Evolutionary conservation across 164 flowering plant genomes (phyloP), one percentile per base, ranked within the genome.

Genomic region (Saururus chinensis): DNA sequence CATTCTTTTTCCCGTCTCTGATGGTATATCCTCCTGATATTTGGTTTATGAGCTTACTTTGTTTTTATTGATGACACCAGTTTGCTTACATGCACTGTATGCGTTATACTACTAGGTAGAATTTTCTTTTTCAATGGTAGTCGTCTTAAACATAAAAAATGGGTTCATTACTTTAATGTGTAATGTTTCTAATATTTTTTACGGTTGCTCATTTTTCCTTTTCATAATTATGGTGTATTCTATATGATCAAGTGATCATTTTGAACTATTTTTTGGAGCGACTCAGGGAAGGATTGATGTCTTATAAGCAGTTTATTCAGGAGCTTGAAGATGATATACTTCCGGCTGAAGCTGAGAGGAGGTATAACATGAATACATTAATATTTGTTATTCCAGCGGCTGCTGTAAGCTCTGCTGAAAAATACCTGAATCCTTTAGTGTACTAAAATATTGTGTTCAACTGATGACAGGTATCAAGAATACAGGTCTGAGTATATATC

Each of bases 321-420:
- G 97, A 95, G 81, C 89, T 95, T 76, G 99, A 95, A 81, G 99
- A 95, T 83, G 99, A 95, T 74, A 75, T 95, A 63, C 68, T 89
- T n/a, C 99, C 99, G 42, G 70, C 92, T 75, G 99, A 91, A 79
- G 99, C 97, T 52, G 99, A 95, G 66, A 89, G 92, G 73, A 89
- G 99, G 97, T 93, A 75, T 19, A 48, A 42, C 49, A 7, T 7
- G 12, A 57, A 10, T 2, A 26, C 4, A 14, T 4, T 20, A 26
- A 57, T 57, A 1, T 17, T 16, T n/a, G 4, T 26, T 19, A 35
- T 37, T 23, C 6, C 37, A 30, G 23, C 22, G 1, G 42, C 1
- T 35, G 1, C 0, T 58, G 23, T 7, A 23, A 58, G 24, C 51
- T 25, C 60, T 30, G 25, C 16, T 55, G 16, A 11, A 0, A 23